A percentile compares a stretch with the other conserved stretches of the same genome.
Evolutionary conservation across 805 yeast species (phyloP).

Genomic region (Wickerhamiella australiensis): DNA sequence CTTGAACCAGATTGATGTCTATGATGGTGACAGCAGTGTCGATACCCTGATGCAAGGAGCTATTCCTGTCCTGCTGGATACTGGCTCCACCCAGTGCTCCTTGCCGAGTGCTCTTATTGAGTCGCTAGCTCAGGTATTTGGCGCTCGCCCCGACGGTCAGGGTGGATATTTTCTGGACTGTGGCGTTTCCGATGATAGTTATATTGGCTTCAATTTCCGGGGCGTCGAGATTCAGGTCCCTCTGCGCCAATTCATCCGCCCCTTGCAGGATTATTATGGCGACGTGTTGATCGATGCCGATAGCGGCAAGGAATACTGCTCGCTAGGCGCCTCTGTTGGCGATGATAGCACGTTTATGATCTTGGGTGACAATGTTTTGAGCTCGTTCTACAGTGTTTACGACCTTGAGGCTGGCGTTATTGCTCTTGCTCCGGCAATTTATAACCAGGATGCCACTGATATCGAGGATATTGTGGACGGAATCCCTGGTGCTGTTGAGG

Average conservation of each 20-base stretch:
- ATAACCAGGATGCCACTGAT: conserved; percentile 29
- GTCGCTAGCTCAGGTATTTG: conserved; percentile 24
- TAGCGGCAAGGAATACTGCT: conserved; percentile 27
- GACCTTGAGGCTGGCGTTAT: conserved; percentile 48
- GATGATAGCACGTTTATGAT: conserved; percentile 29
- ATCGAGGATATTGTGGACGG: conserved; percentile 23
- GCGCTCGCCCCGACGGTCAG: conserved; percentile 24
- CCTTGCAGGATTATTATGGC: conserved; percentile 14
- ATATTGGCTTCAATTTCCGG: conserved; percentile 14
- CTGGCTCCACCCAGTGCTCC: conserved; percentile 36
- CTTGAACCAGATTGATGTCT: conserved; percentile 7
- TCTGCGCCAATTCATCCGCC: conserved; percentile 12
- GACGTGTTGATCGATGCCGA: conserved; percentile 19
- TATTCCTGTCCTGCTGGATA: conserved; percentile 33
- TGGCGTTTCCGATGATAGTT: conserved; percentile 13
- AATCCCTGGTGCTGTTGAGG: conserved; percentile 24
- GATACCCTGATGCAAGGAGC: conserved; percentile 10
- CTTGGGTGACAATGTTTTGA: conserved; percentile 55
- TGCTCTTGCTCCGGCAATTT: conserved; percentile 36
- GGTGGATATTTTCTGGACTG: conserved; percentile 20
- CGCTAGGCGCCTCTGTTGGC: conserved; percentile 17
- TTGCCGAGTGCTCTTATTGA: conserved; percentile 28
- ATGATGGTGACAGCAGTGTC: background rate
- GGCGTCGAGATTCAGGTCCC: conserved; percentile 15
- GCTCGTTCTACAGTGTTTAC: conserved; percentile 56